phyloP scores from a whole-genome alignment of 2,329 filamentous ascomycete species.

The Gaeumannomyces sp. region DNA sequence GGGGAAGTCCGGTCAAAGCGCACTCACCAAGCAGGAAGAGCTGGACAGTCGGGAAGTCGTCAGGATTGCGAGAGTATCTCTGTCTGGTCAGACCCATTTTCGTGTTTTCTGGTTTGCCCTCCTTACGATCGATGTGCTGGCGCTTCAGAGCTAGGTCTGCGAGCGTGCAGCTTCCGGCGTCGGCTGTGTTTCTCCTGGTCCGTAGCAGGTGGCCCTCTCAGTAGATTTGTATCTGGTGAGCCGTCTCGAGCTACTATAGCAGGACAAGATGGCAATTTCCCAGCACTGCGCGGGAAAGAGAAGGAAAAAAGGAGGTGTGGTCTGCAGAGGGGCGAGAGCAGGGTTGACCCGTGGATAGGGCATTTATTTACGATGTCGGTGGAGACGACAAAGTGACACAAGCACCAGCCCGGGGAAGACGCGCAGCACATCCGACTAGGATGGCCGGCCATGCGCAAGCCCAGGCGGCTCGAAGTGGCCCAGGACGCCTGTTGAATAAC shows the following conservation, averaged over 20 bases:
- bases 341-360: background rate
- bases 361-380: background rate
- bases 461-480: too few species aligned
- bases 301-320: too few species aligned
- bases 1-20: conserved; percentile 10
- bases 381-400: background rate
- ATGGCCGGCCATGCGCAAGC: too few species aligned
- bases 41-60: conserved; percentile 75
- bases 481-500: background rate
- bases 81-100: conserved; percentile 47
- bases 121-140: conserved; percentile 39
- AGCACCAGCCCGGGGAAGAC: background rate
- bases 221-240: too few species aligned
- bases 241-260: too few species aligned
- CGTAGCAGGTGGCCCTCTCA: too few species aligned
- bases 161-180: background rate
- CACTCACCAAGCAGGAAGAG: conserved; percentile 75
- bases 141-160: conserved; percentile 18
- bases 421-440: too few species aligned
- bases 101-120: conserved; percentile 21
- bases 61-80: conserved; percentile 51
- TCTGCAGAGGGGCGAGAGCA: background rate
- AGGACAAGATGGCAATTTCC: too few species aligned
- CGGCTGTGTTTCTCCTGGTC: background rate
- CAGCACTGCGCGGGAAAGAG: too few species aligned